Base-by-base conservation (phyloP, 2,329 filamentous ascomycete genomes). In the Emergomyces africanus region DNA sequence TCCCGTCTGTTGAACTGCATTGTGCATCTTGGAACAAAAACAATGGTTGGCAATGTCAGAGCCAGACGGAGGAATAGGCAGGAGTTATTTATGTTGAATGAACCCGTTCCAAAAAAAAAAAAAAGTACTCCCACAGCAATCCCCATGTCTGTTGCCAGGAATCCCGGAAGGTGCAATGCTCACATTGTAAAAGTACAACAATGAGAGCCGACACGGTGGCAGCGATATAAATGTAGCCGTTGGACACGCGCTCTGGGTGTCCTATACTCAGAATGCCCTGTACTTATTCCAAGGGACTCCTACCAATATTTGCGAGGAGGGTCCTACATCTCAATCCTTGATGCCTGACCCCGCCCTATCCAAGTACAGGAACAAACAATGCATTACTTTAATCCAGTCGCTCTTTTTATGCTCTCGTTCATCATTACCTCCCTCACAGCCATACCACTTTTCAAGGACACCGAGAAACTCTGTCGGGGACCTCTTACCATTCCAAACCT, bases 341-440 rank as follows among this genome's bases (percentile, higher is more conserved):
- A 37, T 53, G 18, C 33, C 33, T 53, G 10, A 39, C n/a, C n/a
- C 4, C 23, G 3, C n/a, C 33, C 2, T 53, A 8, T 18, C 23
- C 2, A 15, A 18, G 20, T 23, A 0, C 12, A 37, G 15, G 5
- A 18, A 18, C 50, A 23, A 39, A 53, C n/a, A 53, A 64, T 64
- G 63, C 54, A 61, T 61, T 39, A 25, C 30, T 59, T 61, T 60
- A 46, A 28, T 10, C 33, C 54, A 28, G 28, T 61, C 59, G 25
- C 54, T 64, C 59, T 59, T 58, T 60, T 59, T 33, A 28, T 59
- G 12, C 15, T 59, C 39, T 35, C 37, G 37, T 51, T 54, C 58
- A 59, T 62, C 30, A 30, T 58, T 39, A 50, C 51, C 20, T n/a
- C 44, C 23, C 33, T 42, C 28, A 58, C 58, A 4, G 57, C 54